phyloP scores from a whole-genome alignment of 208 protist species.

The Trypanosoma avium region DNA sequence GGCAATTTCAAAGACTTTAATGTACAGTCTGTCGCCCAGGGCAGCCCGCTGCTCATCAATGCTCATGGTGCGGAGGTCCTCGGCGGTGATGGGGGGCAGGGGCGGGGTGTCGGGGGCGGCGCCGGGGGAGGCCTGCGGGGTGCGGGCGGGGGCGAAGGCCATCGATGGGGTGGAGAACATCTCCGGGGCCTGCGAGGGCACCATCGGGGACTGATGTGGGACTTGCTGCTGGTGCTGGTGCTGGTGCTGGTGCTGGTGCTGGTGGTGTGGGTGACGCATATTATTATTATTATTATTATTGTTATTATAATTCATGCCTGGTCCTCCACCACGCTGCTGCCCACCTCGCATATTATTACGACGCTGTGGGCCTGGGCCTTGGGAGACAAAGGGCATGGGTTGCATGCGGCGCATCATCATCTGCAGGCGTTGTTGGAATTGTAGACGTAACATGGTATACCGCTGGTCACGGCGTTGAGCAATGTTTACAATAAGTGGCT shows the following conservation, averaged over 20 bases:
- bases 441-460: constrained; percentile 93
- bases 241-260: too few relatives aligned
- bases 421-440: constrained; percentile 92
- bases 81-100: constrained; percentile 79
- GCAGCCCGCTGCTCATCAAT: constrained; percentile 89
- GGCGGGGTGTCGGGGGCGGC: constrained; percentile 73
- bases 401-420: constrained; percentile 85
- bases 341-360: too few relatives aligned
- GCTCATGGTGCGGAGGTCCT: constrained; percentile 81
- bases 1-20: constrained; percentile 84
- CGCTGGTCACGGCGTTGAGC: constrained; percentile 97
- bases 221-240: constrained; percentile 34
- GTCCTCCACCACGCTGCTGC: constrained; percentile 40
- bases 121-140: constrained; percentile 62
- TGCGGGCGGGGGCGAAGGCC: constrained; percentile 44
- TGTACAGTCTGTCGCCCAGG: constrained; percentile 87
- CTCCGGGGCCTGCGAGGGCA: constrained; percentile 32
- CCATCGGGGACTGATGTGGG: constrained; percentile 20
- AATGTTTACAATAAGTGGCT: constrained; percentile 98
- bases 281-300: too few relatives aligned
- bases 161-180: constrained; percentile 49
- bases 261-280: too few relatives aligned
- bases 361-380: constrained; percentile 32
- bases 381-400: constrained; percentile 33
- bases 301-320: too few relatives aligned